Conservation (phyloP, 192 early-diverging fungal species). For the Ramicandelaber brevisporus region DNA sequence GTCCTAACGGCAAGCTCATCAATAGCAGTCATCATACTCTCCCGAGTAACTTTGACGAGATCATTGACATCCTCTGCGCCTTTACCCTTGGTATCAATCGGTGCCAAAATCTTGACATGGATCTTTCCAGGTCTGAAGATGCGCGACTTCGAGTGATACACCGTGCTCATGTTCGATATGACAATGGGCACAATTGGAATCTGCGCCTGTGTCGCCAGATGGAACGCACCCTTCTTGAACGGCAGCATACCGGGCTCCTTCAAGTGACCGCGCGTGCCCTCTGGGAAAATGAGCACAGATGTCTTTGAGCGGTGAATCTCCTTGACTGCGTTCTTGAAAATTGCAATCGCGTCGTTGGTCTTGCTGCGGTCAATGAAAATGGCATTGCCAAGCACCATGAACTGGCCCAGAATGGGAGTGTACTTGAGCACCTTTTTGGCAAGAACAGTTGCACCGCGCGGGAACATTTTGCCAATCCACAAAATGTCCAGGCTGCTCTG, state of each 20-base stretch:
- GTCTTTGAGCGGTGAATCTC: constrained; percentile 47
- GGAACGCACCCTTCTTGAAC: constrained; percentile 96
- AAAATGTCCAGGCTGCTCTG: constrained; percentile 57
- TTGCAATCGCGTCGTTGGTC: constrained; percentile 42
- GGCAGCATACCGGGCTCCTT: constrained; percentile 44
- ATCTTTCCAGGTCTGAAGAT: constrained; percentile 3
- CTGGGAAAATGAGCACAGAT: constrained; percentile 70
- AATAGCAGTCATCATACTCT: too few species aligned
- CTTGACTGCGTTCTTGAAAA: constrained; percentile 44
- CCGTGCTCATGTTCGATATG: constrained; percentile 27
- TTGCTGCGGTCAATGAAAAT: constrained; percentile 78
- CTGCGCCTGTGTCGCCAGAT: constrained; percentile 59
- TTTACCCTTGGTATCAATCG: not conserved
- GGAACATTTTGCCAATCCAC: constrained; percentile 33
- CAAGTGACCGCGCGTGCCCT: constrained; percentile 64
- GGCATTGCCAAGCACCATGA: constrained; percentile 51
- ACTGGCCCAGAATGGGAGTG: constrained; percentile 48
- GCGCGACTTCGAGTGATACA: constrained; percentile 12
- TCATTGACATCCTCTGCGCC: too few species aligned
- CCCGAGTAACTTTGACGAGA: too few species aligned
- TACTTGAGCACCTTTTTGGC: constrained; percentile 44
- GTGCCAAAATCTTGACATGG: constrained; percentile 2
- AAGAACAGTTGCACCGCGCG: constrained; percentile 31
- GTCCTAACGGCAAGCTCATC: too few species aligned
- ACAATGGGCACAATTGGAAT: constrained; percentile 79